Evolutionary conservation across 179 eudicot species (phyloP).

Genomic region (Gypsophila paniculata): DNA sequence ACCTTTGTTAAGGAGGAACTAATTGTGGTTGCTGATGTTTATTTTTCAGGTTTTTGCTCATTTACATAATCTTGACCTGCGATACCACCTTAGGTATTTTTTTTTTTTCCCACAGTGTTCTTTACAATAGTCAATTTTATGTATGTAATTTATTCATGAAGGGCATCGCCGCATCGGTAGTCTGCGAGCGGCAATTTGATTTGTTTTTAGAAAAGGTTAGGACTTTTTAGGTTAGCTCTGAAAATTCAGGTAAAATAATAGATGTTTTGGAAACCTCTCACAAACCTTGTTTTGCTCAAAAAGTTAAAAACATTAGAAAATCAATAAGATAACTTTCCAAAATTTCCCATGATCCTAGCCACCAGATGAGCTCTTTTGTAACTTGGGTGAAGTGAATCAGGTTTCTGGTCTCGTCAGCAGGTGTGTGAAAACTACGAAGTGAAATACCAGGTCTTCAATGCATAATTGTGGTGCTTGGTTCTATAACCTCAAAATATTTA

Average conservation of each 20-base stretch:
- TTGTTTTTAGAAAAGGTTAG: not conserved
- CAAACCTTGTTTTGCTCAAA: not conserved
- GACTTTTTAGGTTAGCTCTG: not conserved
- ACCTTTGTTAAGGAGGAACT: not conserved
- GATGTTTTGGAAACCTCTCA: not conserved
- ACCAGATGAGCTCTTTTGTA: not conserved
- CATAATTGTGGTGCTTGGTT: not conserved
- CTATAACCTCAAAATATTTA: not conserved
- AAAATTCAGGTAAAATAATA: not conserved
- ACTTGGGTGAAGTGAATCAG: not conserved
- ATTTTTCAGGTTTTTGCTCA: constrained; percentile 81
- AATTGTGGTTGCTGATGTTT: not conserved
- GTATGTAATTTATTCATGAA: constrained; percentile 8
- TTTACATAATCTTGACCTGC: constrained; percentile 92
- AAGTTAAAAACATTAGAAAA: not conserved
- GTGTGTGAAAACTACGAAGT: not conserved
- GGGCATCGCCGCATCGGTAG: not conserved
- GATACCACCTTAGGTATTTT: constrained; percentile 81
- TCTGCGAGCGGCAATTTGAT: not conserved
- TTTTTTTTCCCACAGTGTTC: not conserved
- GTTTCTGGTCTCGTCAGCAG: not conserved
- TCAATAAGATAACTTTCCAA: not conserved
- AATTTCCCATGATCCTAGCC: not conserved
- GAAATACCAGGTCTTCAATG: not conserved
- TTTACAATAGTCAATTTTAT: constrained; percentile 4